These are phyloP conservation scores for Suillus sp. DNA, from an alignment of 768 basidiomycete genomes.

Conservation along the genomic window DNA sequence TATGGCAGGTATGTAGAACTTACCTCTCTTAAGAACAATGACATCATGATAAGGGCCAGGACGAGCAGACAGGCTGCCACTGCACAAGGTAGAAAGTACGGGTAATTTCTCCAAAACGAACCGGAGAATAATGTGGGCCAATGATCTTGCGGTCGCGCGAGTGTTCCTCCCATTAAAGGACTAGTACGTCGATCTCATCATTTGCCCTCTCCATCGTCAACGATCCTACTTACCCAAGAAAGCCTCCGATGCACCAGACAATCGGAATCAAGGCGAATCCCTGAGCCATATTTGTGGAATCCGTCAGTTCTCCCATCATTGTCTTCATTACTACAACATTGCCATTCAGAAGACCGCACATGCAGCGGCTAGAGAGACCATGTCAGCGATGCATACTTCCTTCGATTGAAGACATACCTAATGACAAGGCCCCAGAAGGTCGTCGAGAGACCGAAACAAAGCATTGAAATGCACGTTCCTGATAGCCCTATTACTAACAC, in stretches of 20 bases:
- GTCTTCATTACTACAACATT: slow-evolving; percentile 66
- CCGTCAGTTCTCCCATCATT: slow-evolving; percentile 64
- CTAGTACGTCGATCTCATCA: slow-evolving; percentile 39
- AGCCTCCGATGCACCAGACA: slow-evolving; percentile 33
- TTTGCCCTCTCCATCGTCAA: background rate
- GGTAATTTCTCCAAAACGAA: slow-evolving; percentile 38
- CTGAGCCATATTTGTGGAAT: slow-evolving; percentile 36
- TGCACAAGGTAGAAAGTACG: slow-evolving; percentile 41
- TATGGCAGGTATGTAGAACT: background rate
- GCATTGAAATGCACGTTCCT: slow-evolving; percentile 52
- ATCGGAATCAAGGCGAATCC: slow-evolving; percentile 35
- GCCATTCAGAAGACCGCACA: slow-evolving; percentile 40
- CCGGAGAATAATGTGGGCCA: slow-evolving; percentile 51
- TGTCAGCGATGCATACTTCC: background rate
- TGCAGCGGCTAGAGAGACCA: slow-evolving; percentile 30
- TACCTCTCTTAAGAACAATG: slow-evolving; percentile 34
- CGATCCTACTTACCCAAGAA: slow-evolving; percentile 34
- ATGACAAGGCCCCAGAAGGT: slow-evolving; percentile 57
- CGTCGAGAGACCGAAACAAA: slow-evolving; percentile 62
- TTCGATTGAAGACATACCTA: slow-evolving; percentile 40
- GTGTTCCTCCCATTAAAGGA: slow-evolving; percentile 61
- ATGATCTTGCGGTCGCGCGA: slow-evolving; percentile 55
- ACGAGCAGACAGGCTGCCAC: slow-evolving; percentile 23
- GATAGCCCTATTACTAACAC: slow-evolving; percentile 56
- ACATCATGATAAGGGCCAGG: slow-evolving; percentile 20